Percentiles rank a stretch among this genome's conserved stretches.
Evolutionary conservation across 75 land plant species (phyloP).

Genomic region (Gnetum montanum): DNA sequence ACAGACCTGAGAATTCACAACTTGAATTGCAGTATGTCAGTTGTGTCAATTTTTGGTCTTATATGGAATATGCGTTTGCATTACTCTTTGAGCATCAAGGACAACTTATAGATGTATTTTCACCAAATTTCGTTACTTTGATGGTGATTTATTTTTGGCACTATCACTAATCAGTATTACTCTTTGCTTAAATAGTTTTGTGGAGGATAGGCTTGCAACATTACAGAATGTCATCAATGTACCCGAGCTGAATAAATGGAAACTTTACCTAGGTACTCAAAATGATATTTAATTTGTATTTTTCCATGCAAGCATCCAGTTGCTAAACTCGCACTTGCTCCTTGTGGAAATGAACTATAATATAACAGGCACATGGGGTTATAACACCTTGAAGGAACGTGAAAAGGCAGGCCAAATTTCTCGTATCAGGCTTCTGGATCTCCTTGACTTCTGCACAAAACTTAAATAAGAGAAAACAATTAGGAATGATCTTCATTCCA

Average conservation of each 20-base stretch:
- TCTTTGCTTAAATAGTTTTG: conserved; percentile 56
- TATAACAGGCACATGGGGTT: conserved; percentile 85
- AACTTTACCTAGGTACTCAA: conserved; percentile 80
- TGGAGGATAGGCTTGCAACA: conserved; percentile 95
- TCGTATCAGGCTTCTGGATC: conserved; percentile 63
- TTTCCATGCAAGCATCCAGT: background rate
- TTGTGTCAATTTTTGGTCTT: too few relatives aligned
- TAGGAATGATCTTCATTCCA: background rate
- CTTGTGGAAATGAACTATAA: background rate
- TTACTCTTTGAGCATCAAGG: too few relatives aligned
- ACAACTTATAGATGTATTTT: too few relatives aligned
- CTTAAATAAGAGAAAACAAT: conserved; percentile 40
- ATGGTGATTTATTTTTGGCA: too few relatives aligned
- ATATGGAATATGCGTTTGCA: too few relatives aligned
- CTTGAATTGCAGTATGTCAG: conserved; percentile 88
- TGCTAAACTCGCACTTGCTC: background rate
- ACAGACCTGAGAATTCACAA: conserved; percentile 56
- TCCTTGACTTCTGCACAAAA: conserved; percentile 77
- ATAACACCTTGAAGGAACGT: conserved; percentile 79
- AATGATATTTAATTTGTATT: background rate
- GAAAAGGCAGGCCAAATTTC: conserved; percentile 55
- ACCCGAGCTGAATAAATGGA: conserved; percentile 78
- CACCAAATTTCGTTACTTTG: too few relatives aligned
- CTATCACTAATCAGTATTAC: too few relatives aligned
- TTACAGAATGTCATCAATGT: conserved; percentile 91